phyloP scores from a whole-genome alignment of 2,329 filamentous ascomycete genomes.

The Sclerotinia spermophila region DNA sequence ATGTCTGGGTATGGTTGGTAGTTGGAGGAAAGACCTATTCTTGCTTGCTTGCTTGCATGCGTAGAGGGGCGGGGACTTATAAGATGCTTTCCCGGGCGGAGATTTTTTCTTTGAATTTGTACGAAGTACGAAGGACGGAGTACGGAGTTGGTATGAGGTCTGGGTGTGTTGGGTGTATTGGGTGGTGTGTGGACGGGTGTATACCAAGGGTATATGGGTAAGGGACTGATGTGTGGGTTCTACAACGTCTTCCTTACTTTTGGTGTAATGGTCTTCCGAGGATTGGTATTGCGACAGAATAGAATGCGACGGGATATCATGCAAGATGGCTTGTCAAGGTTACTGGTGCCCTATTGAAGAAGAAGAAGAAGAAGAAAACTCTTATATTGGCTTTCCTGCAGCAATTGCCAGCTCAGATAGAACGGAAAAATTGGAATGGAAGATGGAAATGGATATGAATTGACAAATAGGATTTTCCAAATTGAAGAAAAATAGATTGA shows the following conservation, averaged over 20 bases:
- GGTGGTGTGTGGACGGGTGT: conserved; percentile 2
- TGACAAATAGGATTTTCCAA: background rate
- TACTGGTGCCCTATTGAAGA: background rate
- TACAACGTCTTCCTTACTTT: conserved; percentile 6
- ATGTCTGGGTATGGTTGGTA: background rate
- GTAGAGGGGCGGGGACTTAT: conserved; percentile 17
- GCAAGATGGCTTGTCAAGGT: conserved; percentile 21
- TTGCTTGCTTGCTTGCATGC: conserved; percentile 15
- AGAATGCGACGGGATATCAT: conserved; percentile 11
- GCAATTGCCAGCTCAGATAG: conserved; percentile 17
- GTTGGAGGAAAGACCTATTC: background rate
- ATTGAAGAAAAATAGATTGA: background rate
- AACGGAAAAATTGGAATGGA: background rate
- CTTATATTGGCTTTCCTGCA: conserved; percentile 4
- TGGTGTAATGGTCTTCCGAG: background rate
- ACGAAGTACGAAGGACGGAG: too few relatives aligned
- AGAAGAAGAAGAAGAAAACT: background rate
- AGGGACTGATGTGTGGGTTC: conserved; percentile 15
- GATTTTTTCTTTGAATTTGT: background rate
- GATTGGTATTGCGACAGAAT: conserved; percentile 6
- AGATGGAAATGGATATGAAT: background rate
- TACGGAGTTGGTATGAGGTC: background rate
- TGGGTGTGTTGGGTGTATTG: background rate
- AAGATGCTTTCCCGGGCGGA: conserved; percentile 13
- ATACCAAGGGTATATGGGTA: conserved; percentile 4